These are phyloP conservation scores for Pholiota molesta DNA, from an alignment of 768 basidiomycete genomes.

Conservation along the genomic window DNA sequence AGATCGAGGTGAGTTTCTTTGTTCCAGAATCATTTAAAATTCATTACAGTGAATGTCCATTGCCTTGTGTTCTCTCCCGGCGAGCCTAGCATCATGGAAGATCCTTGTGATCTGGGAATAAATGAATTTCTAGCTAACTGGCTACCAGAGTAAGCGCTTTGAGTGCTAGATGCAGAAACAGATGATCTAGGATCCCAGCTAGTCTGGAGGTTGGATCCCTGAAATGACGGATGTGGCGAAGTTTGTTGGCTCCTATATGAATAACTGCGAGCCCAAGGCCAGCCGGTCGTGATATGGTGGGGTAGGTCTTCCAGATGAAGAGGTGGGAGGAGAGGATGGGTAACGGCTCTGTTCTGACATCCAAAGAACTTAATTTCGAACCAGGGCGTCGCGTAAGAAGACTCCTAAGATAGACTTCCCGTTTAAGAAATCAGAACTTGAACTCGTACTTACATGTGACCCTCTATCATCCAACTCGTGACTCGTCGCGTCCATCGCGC, in stretches of 20 bases:
- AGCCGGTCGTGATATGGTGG: conserved; percentile 55
- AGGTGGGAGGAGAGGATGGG: conserved; percentile 39
- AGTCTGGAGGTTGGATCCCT: conserved; percentile 26
- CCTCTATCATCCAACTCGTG: too few relatives aligned
- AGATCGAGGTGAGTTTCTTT: neutral
- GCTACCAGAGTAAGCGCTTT: conserved; percentile 19
- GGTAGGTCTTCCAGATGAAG: conserved; percentile 47
- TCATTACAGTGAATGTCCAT: conserved; percentile 64
- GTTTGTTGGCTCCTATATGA: conserved; percentile 33
- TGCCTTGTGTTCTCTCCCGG: conserved; percentile 55
- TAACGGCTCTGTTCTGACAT: conserved; percentile 45
- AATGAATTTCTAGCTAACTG: conserved; percentile 17
- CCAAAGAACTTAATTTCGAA: neutral
- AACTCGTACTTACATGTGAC: neutral
- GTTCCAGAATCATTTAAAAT: neutral
- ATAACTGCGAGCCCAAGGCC: conserved; percentile 56
- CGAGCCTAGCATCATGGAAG: conserved; percentile 26
- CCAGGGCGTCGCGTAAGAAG: neutral
- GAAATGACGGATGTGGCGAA: conserved; percentile 34
- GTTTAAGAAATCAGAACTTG: neutral
- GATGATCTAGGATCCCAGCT: conserved; percentile 36
- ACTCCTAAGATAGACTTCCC: neutral
- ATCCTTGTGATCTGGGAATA: conserved; percentile 23
- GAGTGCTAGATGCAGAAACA: conserved; percentile 27
- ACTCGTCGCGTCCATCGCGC: too few relatives aligned